These are phyloP conservation scores for Pseudocercospora cruenta DNA, from an alignment of 2,329 filamentous ascomycete species.

Conservation along the genomic window DNA sequence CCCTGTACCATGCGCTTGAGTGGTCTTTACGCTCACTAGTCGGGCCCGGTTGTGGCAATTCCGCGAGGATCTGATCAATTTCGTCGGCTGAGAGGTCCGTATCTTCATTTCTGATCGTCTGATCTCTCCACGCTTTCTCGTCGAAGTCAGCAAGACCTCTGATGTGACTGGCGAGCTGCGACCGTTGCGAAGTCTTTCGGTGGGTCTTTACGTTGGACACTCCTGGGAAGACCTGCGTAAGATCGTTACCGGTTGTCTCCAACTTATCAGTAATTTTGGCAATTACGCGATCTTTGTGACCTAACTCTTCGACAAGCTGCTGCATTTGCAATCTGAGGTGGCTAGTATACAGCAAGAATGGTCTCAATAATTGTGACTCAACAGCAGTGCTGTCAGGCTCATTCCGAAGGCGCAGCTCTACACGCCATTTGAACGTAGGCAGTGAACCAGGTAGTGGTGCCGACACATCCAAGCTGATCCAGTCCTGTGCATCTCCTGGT, in stretches of 20 bases:
- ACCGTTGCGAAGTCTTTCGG: slow-evolving; percentile 50
- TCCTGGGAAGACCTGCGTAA: slow-evolving; percentile 61
- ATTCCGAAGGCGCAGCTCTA: slow-evolving; percentile 53
- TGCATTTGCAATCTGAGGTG: slow-evolving; percentile 53
- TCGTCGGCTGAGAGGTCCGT: slow-evolving; percentile 13
- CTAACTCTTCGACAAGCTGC: slow-evolving; percentile 54
- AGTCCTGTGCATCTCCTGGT: slow-evolving; percentile 33
- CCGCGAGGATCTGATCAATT: slow-evolving; percentile 24
- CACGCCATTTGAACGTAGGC: slow-evolving; percentile 66
- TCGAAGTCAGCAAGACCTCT: slow-evolving; percentile 60
- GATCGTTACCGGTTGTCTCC: slow-evolving; percentile 58
- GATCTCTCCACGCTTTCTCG: slow-evolving; percentile 46
- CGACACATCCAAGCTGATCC: slow-evolving; percentile 58
- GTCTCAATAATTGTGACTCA: slow-evolving; percentile 56
- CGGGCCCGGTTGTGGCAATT: slow-evolving; percentile 14
- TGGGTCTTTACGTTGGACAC: slow-evolving; percentile 51
- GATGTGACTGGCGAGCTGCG: slow-evolving; percentile 58
- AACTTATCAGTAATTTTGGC: slow-evolving; percentile 62
- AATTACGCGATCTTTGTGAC: slow-evolving; percentile 63
- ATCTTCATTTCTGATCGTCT: neutral
- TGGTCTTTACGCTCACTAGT: neutral
- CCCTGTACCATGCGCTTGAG: slow-evolving; percentile 39
- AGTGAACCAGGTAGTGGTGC: slow-evolving; percentile 67
- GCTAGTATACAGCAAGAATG: slow-evolving; percentile 55
- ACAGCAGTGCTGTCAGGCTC: slow-evolving; percentile 41